Evolutionary conservation across 1,139 yeast species (phyloP).

Genomic region (Geotrichum klebahnii): DNA sequence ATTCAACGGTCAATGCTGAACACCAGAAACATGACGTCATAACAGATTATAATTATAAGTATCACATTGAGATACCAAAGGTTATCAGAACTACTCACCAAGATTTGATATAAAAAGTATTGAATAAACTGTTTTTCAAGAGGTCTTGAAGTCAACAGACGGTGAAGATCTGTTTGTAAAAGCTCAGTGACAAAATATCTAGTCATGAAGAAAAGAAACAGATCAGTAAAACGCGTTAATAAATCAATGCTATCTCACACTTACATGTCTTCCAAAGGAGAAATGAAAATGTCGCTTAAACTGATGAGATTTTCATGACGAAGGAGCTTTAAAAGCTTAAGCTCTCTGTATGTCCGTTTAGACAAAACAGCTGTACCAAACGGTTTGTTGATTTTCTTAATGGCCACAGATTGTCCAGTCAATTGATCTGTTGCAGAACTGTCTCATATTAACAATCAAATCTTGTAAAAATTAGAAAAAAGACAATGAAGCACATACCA

Average conservation of each 20-base stretch:
- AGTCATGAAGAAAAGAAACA: neutral
- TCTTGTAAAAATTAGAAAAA: neutral
- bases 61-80: neutral
- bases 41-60: neutral
- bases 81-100: constrained; percentile 33
- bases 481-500: constrained; percentile 41
- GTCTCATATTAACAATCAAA: neutral
- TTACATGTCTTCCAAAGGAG: constrained; percentile 85
- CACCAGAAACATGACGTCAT: neutral
- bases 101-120: constrained; percentile 88
- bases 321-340: constrained; percentile 85
- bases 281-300: constrained; percentile 86
- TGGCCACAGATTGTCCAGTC: constrained; percentile 91
- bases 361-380: constrained; percentile 92
- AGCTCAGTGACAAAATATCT: constrained; percentile 87
- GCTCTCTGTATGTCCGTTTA: constrained; percentile 91
- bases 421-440: constrained; percentile 83
- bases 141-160: constrained; percentile 87
- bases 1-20: neutral
- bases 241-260: neutral
- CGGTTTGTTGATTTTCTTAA: constrained; percentile 95
- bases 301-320: constrained; percentile 93
- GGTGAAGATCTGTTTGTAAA: constrained; percentile 93
- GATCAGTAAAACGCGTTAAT: neutral
- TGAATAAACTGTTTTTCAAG: constrained; percentile 94